phyloP scores from a whole-genome alignment of 352 stramenopile species.

The Blastocystis sp. region DNA sequence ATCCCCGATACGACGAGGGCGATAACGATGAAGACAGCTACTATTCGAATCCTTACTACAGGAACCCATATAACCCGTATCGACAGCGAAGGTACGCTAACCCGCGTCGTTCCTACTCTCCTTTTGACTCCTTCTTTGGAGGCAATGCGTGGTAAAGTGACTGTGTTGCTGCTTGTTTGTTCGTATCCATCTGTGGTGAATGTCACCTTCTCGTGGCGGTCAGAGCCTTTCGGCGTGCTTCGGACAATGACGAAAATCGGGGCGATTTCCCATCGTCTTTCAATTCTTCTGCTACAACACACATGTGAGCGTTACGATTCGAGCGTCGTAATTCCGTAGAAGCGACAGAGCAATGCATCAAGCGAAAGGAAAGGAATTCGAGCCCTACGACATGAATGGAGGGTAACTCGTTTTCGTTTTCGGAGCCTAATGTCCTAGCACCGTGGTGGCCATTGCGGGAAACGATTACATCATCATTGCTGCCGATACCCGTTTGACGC shows the following conservation, averaged over 20 bases:
- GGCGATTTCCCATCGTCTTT: background rate
- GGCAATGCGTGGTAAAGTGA: conserved; percentile 13
- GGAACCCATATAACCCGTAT: conserved; percentile 49
- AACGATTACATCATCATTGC: conserved; percentile 94
- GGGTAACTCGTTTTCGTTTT: conserved; percentile 51
- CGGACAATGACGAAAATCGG: background rate
- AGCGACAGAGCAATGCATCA: conserved; percentile 23
- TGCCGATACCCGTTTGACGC: conserved; percentile 91
- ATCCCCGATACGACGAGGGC: conserved; percentile 26
- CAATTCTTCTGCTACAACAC: background rate
- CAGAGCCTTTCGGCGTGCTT: background rate
- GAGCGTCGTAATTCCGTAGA: conserved; percentile 4
- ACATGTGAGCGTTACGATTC: background rate
- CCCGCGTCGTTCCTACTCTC: background rate
- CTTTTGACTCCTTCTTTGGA: conserved; percentile 53
- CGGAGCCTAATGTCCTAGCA: conserved; percentile 74
- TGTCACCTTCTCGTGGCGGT: too few relatives aligned
- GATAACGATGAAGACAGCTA: background rate
- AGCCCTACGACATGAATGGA: conserved; percentile 76
- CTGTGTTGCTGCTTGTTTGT: conserved; percentile 51
- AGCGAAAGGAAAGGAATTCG: conserved; percentile 59
- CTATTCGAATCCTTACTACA: conserved; percentile 7
- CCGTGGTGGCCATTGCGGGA: conserved; percentile 88
- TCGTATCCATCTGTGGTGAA: too few relatives aligned
- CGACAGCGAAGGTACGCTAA: background rate